Conservation (phyloP, 2,329 filamentous ascomycete species). For the Exophiala oligosperma region DNA sequence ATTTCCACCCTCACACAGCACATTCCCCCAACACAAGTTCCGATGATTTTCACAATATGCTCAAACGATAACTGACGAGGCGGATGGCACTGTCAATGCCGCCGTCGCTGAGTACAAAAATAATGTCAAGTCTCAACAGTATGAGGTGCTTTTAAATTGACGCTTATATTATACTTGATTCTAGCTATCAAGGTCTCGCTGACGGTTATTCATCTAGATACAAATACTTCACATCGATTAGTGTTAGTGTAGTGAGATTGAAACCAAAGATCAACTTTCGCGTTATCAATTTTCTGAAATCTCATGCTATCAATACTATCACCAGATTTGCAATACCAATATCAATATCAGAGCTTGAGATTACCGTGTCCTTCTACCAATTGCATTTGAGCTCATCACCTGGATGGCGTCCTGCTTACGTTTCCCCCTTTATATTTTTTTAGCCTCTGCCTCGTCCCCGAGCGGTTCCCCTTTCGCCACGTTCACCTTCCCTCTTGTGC, state of each 20-base stretch:
- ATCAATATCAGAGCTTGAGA: background rate
- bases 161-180: background rate
- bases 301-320: slow-evolving; percentile 1
- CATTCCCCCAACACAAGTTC: slow-evolving; percentile 2
- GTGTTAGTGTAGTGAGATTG: background rate
- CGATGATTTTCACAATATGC: slow-evolving; percentile 22
- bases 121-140: slow-evolving; percentile 28
- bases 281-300: background rate
- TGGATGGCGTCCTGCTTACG: slow-evolving; percentile 18
- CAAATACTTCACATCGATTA: background rate
- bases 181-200: background rate
- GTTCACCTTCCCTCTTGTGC: slow-evolving; percentile 55
- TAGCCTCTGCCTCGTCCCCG: slow-evolving; percentile 1
- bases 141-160: slow-evolving; percentile 17
- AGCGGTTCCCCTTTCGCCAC: slow-evolving; percentile 26
- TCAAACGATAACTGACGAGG: slow-evolving; percentile 27
- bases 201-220: background rate
- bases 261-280: background rate
- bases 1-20: background rate
- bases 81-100: slow-evolving; percentile 24
- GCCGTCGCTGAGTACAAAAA: slow-evolving; percentile 27
- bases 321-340: slow-evolving; percentile 8
- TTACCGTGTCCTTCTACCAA: background rate
- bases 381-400: slow-evolving; percentile 20
- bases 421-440: background rate